Evolutionary conservation across 352 stramenopile genomes (phyloP).

Genomic region (Globisporangium nodosum): DNA sequence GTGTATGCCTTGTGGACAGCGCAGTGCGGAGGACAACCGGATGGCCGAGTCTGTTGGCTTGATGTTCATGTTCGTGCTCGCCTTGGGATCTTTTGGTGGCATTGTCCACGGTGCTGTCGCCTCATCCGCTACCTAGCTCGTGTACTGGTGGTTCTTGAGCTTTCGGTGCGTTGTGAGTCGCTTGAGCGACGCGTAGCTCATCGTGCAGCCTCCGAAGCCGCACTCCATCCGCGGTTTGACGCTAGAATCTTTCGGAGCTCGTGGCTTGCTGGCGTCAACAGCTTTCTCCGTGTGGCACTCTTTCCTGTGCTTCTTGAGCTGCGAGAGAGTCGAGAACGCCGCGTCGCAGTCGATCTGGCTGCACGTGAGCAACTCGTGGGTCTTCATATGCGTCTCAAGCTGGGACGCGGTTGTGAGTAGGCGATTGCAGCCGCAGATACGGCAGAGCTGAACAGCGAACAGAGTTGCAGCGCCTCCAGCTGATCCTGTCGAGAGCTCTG

Average conservation of each 20-base stretch:
- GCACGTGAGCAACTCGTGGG: conserved; percentile 29
- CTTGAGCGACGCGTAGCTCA: conserved; percentile 37
- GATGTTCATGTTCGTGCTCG: no score
- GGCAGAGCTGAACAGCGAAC: conserved; percentile 30
- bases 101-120: background rate
- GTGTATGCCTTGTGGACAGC: no score
- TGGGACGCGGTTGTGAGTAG: conserved; percentile 23
- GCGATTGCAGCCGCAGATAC: conserved; percentile 29
- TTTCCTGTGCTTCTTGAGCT: conserved; percentile 26
- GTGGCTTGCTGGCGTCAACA: background rate
- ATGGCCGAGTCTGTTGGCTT: no score
- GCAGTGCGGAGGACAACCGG: no score
- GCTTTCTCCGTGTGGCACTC: background rate
- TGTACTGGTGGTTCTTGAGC: conserved; percentile 8
- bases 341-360: conserved; percentile 16
- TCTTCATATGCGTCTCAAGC: conserved; percentile 14
- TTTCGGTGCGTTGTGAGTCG: conserved; percentile 27
- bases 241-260: background rate
- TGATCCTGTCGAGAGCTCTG: no score
- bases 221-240: conserved; percentile 19
- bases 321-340: conserved; percentile 20
- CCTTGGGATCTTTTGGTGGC: no score
- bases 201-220: conserved; percentile 21
- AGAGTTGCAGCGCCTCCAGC: background rate
- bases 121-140: background rate